Percentiles rank a stretch among this genome's conserved stretches.
Evolutionary conservation across 306 rosid species (phyloP).

Genomic region (Sechiopsis laciniata): DNA sequence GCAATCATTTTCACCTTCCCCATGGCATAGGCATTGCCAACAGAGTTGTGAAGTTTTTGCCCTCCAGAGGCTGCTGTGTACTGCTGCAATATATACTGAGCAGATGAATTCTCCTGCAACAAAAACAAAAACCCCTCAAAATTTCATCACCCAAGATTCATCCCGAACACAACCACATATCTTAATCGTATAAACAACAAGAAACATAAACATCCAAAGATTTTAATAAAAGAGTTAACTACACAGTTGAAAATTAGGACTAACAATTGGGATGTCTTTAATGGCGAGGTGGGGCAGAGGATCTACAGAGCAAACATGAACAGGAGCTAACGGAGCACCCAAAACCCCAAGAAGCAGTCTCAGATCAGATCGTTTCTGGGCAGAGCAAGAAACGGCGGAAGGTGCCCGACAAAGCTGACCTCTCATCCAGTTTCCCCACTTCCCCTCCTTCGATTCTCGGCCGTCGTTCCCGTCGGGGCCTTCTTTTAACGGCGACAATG

Average conservation of each 20-base stretch:
- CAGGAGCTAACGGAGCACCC: constrained; percentile 94
- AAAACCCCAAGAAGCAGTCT: constrained; percentile 82
- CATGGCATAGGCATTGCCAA: constrained; percentile 87
- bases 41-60: constrained; percentile 72
- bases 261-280: constrained; percentile 94
- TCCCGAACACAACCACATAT: not conserved
- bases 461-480: constrained; percentile 84
- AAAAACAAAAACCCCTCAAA: not conserved
- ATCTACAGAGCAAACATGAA: constrained; percentile 76
- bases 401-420: constrained; percentile 72
- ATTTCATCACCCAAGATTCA: not conserved
- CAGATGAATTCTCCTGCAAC: constrained; percentile 89
- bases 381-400: constrained; percentile 50
- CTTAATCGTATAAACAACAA: not conserved
- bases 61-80: constrained; percentile 95
- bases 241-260: constrained; percentile 17
- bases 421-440: constrained; percentile 91
- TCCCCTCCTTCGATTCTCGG: constrained; percentile 57
- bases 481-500: constrained; percentile 88
- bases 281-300: constrained; percentile 88
- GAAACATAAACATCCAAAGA: not conserved
- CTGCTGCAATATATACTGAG: constrained; percentile 96
- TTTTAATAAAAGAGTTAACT: not conserved
- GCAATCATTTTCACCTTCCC: constrained; percentile 98
- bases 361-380: constrained; percentile 80